phyloP scores from a whole-genome alignment of 345 rosid genomes.

The Combretum micranthum region DNA sequence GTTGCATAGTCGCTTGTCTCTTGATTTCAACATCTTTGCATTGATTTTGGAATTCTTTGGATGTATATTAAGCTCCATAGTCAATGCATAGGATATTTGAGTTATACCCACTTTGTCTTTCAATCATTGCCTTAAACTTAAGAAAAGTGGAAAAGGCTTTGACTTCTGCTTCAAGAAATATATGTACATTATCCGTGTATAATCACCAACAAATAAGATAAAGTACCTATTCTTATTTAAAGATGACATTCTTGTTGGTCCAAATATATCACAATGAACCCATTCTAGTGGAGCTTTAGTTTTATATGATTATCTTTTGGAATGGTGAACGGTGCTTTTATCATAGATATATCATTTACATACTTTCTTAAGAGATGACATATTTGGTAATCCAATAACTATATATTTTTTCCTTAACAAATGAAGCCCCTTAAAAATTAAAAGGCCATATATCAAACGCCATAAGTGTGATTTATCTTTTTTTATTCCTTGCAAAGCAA shows the following conservation, averaged over 20 bases:
- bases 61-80: conserved; percentile 1
- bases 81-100: not conserved
- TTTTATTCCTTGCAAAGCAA: not conserved
- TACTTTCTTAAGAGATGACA: too few species aligned
- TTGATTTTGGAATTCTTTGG: not conserved
- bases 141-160: not conserved
- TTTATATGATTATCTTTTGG: too few species aligned
- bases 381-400: conserved; percentile 3
- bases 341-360: too few species aligned
- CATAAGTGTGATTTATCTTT: not conserved
- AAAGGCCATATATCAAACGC: not conserved
- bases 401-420: not conserved
- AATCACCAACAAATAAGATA: too few species aligned
- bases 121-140: not conserved
- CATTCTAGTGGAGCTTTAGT: not conserved
- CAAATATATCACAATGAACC: not conserved
- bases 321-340: too few species aligned
- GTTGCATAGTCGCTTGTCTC: not conserved
- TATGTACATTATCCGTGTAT: not conserved
- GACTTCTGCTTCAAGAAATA: not conserved
- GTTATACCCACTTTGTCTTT: not conserved
- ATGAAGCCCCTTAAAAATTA: conserved; percentile 1
- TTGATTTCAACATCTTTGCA: too few species aligned
- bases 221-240: not conserved
- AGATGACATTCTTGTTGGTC: not conserved